These are phyloP conservation scores for Eucalyptus fibrosa DNA, from an alignment of 345 rosid species.

Conservation along the genomic window DNA sequence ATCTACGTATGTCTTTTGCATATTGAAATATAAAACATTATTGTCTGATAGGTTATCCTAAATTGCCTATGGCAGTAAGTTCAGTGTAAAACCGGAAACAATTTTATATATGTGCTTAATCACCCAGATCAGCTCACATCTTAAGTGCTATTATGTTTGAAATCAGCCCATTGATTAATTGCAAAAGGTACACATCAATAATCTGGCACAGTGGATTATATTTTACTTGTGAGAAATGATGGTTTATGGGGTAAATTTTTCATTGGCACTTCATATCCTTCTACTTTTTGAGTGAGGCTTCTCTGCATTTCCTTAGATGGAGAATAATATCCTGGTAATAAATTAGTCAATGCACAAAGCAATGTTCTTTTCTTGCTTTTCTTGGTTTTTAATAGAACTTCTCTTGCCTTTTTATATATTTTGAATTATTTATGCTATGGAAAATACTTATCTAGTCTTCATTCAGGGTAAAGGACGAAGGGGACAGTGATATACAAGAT, in stretches of 20 bases:
- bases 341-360: not conserved
- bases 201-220: not conserved
- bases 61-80: not conserved
- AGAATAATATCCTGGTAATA: not conserved
- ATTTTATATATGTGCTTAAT: not conserved
- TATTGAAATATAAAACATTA: not conserved
- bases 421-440: not conserved
- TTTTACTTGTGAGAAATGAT: not conserved
- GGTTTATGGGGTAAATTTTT: not conserved
- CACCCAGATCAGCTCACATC: not conserved
- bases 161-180: not conserved
- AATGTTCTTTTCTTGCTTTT: not conserved
- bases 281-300: not conserved
- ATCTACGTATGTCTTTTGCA: constrained; percentile 28
- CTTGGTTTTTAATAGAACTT: not conserved
- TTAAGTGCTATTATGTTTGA: not conserved
- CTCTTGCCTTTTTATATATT: not conserved
- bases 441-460: not conserved
- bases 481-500: constrained; percentile 64
- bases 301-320: not conserved
- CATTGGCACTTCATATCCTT: not conserved
- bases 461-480: constrained; percentile 61
- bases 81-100: not conserved
- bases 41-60: not conserved
- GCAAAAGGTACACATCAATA: not conserved